Conservation (phyloP, 1,139 yeast species). For the Pichia sp. region DNA sequence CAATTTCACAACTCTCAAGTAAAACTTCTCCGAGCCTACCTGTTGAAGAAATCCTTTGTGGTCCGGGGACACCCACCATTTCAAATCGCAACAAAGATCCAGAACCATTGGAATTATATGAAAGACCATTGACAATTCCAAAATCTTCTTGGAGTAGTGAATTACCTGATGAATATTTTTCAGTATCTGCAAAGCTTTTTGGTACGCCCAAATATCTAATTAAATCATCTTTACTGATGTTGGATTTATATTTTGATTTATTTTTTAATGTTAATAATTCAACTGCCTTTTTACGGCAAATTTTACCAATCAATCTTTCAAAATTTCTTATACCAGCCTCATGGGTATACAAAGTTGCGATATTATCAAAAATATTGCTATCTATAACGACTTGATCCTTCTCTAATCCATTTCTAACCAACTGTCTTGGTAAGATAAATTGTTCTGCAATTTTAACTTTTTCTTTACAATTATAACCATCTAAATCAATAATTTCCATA, state of each 20-base stretch:
- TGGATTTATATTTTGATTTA: conserved; percentile 30
- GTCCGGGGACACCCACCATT: conserved; percentile 58
- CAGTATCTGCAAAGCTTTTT: conserved; percentile 32
- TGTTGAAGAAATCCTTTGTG: conserved; percentile 37
- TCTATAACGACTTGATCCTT: conserved; percentile 31
- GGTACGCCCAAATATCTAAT: conserved; percentile 42
- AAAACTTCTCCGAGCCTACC: conserved; percentile 82
- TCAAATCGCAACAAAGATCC: conserved; percentile 83
- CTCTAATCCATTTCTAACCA: conserved; percentile 63
- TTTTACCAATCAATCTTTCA: conserved; percentile 64
- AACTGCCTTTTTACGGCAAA: conserved; percentile 79
- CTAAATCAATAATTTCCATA: conserved; percentile 74
- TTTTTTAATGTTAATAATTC: conserved; percentile 37
- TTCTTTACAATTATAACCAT: conserved; percentile 79
- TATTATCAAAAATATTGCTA: conserved; percentile 48
- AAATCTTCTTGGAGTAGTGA: conserved; percentile 36
- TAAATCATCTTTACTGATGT: conserved; percentile 38
- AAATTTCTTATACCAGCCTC: conserved; percentile 85
- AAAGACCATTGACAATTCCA: conserved; percentile 88
- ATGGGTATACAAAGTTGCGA: conserved; percentile 68
- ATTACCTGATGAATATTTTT: conserved; percentile 28
- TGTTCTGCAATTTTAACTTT: conserved; percentile 67
- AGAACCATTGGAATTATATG: conserved; percentile 83
- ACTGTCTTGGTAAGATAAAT: conserved; percentile 76
- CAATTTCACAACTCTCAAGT: conserved; percentile 77